Percentiles rank a stretch among this genome's conserved stretches.
phyloP scores from a whole-genome alignment of 805 yeast species.

The Lipomyces mesembrius region DNA sequence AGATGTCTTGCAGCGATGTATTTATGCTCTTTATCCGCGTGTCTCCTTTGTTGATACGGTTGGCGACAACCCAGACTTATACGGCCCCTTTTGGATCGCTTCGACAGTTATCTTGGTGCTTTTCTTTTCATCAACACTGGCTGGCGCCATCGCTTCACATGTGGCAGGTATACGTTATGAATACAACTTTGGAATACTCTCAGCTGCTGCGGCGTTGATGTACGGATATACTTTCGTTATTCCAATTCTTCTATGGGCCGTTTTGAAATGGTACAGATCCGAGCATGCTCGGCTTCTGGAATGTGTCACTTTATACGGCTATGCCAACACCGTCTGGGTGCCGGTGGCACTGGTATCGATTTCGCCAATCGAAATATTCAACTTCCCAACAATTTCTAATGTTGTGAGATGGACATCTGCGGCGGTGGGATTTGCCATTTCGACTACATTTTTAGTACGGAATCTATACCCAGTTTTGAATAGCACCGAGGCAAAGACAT shows the following conservation, averaged over 20 bases:
- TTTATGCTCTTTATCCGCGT: conserved; percentile 62
- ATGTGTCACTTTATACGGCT: conserved; percentile 78
- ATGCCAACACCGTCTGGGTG: conserved; percentile 83
- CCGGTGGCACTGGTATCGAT: conserved; percentile 60
- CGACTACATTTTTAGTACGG: conserved; percentile 60
- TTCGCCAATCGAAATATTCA: conserved; percentile 43
- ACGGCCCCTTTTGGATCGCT: conserved; percentile 91
- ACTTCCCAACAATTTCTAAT: conserved; percentile 49
- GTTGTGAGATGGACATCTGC: conserved; percentile 68
- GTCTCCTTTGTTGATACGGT: conserved; percentile 46
- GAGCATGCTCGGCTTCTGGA: conserved; percentile 57
- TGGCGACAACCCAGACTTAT: conserved; percentile 67
- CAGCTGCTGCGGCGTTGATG: conserved; percentile 70
- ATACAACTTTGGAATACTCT: conserved; percentile 63
- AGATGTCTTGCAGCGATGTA: conserved; percentile 61
- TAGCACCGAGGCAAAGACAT: conserved; percentile 49
- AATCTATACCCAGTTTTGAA: conserved; percentile 50
- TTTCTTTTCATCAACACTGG: conserved; percentile 75
- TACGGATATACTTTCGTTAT: conserved; percentile 73
- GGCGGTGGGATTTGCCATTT: conserved; percentile 60
- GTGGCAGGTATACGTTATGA: conserved; percentile 55
- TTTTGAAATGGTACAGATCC: conserved; percentile 61
- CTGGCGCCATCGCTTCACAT: conserved; percentile 61
- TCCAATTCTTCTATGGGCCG: conserved; percentile 61
- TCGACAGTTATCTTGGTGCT: conserved; percentile 75